Base-by-base conservation (phyloP, 352 stramenopile species). In the Pythium scleroteichum region DNA sequence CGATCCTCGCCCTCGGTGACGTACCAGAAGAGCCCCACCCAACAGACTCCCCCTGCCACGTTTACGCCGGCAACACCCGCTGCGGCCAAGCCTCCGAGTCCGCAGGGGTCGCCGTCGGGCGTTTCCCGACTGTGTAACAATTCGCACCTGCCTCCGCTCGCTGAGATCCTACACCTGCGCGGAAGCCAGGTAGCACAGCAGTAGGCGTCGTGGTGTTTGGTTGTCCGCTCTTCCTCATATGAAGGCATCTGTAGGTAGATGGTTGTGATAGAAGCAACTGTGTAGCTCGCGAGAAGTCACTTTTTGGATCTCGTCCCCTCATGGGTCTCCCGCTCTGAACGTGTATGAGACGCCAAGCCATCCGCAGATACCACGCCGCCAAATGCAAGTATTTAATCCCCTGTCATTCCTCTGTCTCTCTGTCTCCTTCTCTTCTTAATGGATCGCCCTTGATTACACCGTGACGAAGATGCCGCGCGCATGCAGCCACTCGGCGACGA, bases 131-230 rank as follows among this genome's bases (percentile, higher is more conserved):
- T 71, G 39, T 80, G 79, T 33, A 66, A 66, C 35, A 87, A 76
- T 68, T 78, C 68, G 40, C 73, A 82, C 20, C 59, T 92, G 50
- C 82, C 82, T 27, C 87, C 82, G 6, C 64, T 92, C 19, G 73
- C 82, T 1, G 64, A 92, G 69, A 92, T 92, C 54, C 55, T 92
- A 46, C 82, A 92, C 53, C 69, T 92, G 4, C 72, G 75, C n/a
- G 79, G 76, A 17, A 71, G 58, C 33, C 64, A 71, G 45, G 57
- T 63, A n/a, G 64, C 47, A n/a, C 57, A 66, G 47, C 64, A 71
- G 53, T 71, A 45, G 61, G 26, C 16, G 23, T 20, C 20, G 42
- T 38, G 38, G 49, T 12, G 59, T 59, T n/a, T 54, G 27, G 22
- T 35, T 14, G 26, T 59, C 49, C 40, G 23, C 24, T 49, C 35